phyloP scores from a whole-genome alignment of 2,329 filamentous ascomycete genomes.

The Coniochaeta sp. region DNA sequence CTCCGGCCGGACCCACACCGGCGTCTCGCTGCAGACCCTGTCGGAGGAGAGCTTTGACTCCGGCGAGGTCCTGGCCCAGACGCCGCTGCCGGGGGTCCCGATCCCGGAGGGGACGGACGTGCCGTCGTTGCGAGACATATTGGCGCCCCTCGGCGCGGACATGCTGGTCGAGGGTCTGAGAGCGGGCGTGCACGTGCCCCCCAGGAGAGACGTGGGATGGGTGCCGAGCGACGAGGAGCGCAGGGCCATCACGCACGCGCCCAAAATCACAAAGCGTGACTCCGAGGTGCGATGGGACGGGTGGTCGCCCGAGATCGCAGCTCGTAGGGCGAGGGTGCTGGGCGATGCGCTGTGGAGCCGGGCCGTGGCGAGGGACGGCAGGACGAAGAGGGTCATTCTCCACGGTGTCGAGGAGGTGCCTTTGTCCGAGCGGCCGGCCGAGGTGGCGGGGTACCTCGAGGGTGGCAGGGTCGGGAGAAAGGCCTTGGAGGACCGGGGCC shows the following conservation, averaged over 20 bases:
- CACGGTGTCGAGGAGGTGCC: conserved; percentile 20
- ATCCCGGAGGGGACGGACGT: conserved; percentile 38
- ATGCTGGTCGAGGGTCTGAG: conserved; percentile 63
- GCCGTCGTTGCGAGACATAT: conserved; percentile 34
- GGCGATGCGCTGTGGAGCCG: conserved; percentile 56
- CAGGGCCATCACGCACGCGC: conserved; percentile 45
- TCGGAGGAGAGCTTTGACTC: conserved; percentile 70
- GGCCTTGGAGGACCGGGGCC: neutral
- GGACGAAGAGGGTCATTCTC: conserved; percentile 30
- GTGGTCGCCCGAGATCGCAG: conserved; percentile 47
- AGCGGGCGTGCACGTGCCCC: conserved; percentile 56
- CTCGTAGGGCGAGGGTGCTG: conserved; percentile 49
- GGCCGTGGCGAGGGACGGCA: conserved; percentile 10
- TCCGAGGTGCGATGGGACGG: conserved; percentile 50
- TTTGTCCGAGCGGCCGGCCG: conserved; percentile 2
- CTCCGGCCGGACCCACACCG: conserved; percentile 49
- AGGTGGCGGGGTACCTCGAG: conserved; percentile 1
- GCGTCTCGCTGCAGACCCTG: conserved; percentile 82
- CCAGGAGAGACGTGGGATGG: conserved; percentile 30
- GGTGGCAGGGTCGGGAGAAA: neutral
- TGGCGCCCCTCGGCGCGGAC: conserved; percentile 58
- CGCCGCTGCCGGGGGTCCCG: conserved; percentile 47
- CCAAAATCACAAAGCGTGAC: conserved; percentile 64
- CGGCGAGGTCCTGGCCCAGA: conserved; percentile 68
- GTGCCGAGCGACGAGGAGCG: conserved; percentile 12